Base-by-base conservation (phyloP, 2,329 filamentous ascomycete genomes). In the Sclerotinia spermophila region DNA sequence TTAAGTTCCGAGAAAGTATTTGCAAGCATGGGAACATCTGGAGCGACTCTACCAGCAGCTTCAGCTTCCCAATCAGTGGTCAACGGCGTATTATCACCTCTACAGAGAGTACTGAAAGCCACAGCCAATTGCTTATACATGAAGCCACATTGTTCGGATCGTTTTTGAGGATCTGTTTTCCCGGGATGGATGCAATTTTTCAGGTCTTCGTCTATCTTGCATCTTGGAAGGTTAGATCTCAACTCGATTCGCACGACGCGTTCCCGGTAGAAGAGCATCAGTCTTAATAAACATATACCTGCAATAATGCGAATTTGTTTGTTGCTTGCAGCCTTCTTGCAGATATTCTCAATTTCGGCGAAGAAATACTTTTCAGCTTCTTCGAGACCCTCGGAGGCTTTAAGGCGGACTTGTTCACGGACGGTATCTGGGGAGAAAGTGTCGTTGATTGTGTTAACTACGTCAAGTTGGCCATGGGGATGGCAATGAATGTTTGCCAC, bases 401-500 rank as follows among this genome's bases (percentile, higher is more conserved):
- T 64, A 30, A 75, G 64, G 2, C 73, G 73, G 35, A 75, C 68
- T 48, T 75, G 73, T 42, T 75, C 73, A 48, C 74, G 73, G 27
- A 75, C 69, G 8, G 73, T 74, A 10, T 73, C 71, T 10, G 73
- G 73, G 2, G 74, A 71, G 40, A 70, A 75, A n/a, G 55, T 71
- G 40, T 69, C 59, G n/a, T 64, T 58, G 19, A 59, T 48, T 21
- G 45, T 66, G 17, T 66, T 66, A 35, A 66, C n/a, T 30, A 66
- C 62, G 6, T 66, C 62, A 66, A 66, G 62, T 35, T 66, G 62
- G 19, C 45, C 33, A 19, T 66, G 21, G 6, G 62, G 62, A 48
- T 66, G 62, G 17, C 62, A 66, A 42, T 69, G 62, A 5, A 75
- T 45, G 21, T 75, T 71, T 11, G 74, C 66, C 10, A 71, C 73